Percentiles rank a stretch among this genome's conserved stretches.
Conservation (phyloP, 176 grass and related monocot species). For the Oryza glumipatula region DNA sequence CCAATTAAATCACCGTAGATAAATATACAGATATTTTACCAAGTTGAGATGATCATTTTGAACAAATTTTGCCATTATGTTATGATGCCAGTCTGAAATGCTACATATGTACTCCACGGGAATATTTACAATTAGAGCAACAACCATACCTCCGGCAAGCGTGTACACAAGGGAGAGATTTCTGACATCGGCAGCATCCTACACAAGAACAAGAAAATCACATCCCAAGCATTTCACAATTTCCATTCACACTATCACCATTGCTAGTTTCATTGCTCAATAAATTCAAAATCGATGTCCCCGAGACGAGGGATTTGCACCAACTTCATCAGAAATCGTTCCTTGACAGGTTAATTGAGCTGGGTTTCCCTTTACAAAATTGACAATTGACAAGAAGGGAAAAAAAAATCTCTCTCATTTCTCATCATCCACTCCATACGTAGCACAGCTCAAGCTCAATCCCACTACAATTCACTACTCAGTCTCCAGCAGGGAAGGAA, state of each 20-base stretch:
- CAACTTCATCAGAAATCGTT: not conserved
- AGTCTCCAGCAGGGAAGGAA: not conserved
- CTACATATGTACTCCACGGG: not conserved
- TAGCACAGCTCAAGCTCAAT: not conserved
- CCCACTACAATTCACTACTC: too few relatives aligned
- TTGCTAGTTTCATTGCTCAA: not conserved
- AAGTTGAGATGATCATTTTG: not conserved
- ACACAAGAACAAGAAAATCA: not conserved
- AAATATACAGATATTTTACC: not conserved
- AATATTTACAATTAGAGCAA: not conserved
- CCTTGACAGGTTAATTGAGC: not conserved
- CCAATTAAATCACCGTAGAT: too few relatives aligned
- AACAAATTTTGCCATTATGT: not conserved
- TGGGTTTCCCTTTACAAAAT: not conserved
- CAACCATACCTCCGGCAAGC: slow-evolving; percentile 70
- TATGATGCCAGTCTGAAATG: not conserved
- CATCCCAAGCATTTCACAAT: not conserved
- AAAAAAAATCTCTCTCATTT: not conserved
- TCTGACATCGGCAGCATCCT: slow-evolving; percentile 86
- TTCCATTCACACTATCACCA: not conserved
- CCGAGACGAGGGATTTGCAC: not conserved
- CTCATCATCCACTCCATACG: not conserved
- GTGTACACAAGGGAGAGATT: slow-evolving; percentile 92
- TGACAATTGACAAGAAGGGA: not conserved
- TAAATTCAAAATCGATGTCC: not conserved